Evolutionary conservation across 2,329 filamentous ascomycete genomes (phyloP), one percentile per base, ranked within the genome.

Genomic region (Emericellopsis cladophorae): DNA sequence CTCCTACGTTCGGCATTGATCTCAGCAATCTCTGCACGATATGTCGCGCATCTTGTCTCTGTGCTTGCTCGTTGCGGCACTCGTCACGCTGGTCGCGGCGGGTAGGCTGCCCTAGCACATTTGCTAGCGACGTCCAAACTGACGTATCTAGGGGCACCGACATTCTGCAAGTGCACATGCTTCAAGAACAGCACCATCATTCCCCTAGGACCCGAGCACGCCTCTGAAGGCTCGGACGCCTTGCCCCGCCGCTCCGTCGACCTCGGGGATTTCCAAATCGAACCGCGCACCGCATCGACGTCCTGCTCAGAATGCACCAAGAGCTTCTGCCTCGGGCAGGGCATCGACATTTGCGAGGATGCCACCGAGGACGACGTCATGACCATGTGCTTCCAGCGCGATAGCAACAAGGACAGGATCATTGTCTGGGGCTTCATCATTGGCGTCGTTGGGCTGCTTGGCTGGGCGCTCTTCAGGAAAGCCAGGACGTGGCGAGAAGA

Each of bases 121-220:
- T 9, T 9, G 15, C 38, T 23, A 29, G 26, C 26, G 34, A 24
- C 11, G 33, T 40, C 18, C 33, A 16, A 14, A 15, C 31, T 26
- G n/a, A 24, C 37, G 37, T 41, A 23, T 15, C 26, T 33, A 80
- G 76, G 71, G 26, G 70, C 74, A 35, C 76, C 74, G 15, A 74
- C 72, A 2, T 81, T 81, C 56, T 81, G 77, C 67, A 81, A 81
- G 67, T 81, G 77, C 62, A 81, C 75, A 49, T 81, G 77, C 62
- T 79, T 79, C 63, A 75, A 74, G 50, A 81, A 81, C 63, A 78
- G 73, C 66, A 81, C 76, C 48, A 78, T 81, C 51, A 78, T 81
- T 53, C 67, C 72, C 12, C 67, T 80, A 9, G 72, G 67, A n/a
- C 67, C 70, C 4, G 58, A 66, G 44, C 51, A 59, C 40, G 41